Evolutionary conservation across 345 rosid genomes (phyloP), one percentile per base, ranked within the genome.

Genomic region (Hirschfeldia incana): DNA sequence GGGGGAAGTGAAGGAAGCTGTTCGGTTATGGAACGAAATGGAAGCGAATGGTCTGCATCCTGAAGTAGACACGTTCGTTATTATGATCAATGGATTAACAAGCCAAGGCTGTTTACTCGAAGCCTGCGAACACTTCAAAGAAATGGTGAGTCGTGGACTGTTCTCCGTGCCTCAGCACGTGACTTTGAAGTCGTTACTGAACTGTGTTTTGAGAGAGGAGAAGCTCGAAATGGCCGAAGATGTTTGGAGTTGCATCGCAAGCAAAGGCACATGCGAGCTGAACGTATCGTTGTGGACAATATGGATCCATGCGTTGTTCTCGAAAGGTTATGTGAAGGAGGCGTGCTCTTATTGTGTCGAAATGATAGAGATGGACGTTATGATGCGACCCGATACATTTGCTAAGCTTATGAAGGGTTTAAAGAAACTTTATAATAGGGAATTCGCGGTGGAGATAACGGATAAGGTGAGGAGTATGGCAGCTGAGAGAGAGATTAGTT

Each of bases 391-490:
- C 0, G 92, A 90, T 77, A 93, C 98, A 62, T 93, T 90, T 80
- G 93, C 89, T 13, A 94, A 90, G 85, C 95, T 94, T 60, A 93
- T 94, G 94, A 87, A 82, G 15, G 93, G 96, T 4, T 78, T 95
- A 29, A 87, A 79, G 85, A 93, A 91, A 81, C 79, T 93, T 61
- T 91, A 87, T 69, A 90, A 91, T 77, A 85, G 96, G 76, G 84
- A 85, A 73, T 80, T 94, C 69, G 98, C 98, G 1, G 91, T 81
- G 32, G 99, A 93, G 83, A 90, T 95, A 62, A 91, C 99, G 1
- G 96, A 93, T 84, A 95, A 90, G 77, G 96, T 95, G 81, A 90
- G 92, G 81, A 86, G 87, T 82, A 93, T 95, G 96, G 93, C 99
- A 57, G 94, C 76, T 1, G 93, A 93, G 59, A 89, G 91, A 79